phyloP scores from a whole-genome alignment of 176 grass and related monocot genomes.

The Raddia distichophylla region DNA sequence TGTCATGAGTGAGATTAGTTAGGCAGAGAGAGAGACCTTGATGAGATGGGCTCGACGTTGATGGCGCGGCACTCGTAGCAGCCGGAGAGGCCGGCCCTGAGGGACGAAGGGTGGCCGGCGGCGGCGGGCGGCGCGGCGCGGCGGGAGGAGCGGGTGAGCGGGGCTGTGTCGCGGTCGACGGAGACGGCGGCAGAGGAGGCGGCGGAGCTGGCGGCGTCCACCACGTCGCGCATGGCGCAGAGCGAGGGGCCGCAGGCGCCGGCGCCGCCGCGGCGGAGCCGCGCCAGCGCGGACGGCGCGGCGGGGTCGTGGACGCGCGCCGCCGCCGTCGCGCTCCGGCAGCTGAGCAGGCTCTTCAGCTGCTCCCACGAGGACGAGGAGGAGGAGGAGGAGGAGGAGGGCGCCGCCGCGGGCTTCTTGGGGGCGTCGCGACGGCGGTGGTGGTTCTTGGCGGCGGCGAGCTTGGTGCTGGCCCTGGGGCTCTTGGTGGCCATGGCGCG shows the following conservation, averaged over 20 bases:
- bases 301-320: slow-evolving; percentile 67
- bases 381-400: slow-evolving; percentile 38
- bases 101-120: slow-evolving; percentile 36
- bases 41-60: slow-evolving; percentile 74
- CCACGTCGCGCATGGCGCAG: slow-evolving; percentile 73
- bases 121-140: not conserved
- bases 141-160: slow-evolving; percentile 41
- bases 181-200: slow-evolving; percentile 53
- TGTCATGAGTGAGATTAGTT: no score
- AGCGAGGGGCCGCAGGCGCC: slow-evolving; percentile 49
- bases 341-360: slow-evolving; percentile 82
- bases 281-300: slow-evolving; percentile 31
- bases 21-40: slow-evolving; percentile 34
- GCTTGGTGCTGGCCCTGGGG: slow-evolving; percentile 25
- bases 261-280: slow-evolving; percentile 33
- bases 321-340: slow-evolving; percentile 57
- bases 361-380: slow-evolving; percentile 78
- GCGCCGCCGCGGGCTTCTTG: not conserved
- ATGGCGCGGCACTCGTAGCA: slow-evolving; percentile 90
- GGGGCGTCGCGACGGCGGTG: not conserved
- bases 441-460: not conserved
- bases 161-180: slow-evolving; percentile 42
- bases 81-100: slow-evolving; percentile 60
- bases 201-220: slow-evolving; percentile 55
- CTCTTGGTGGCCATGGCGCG: slow-evolving; percentile 37